Conservation (phyloP, 352 stramenopile genomes). For the Lagenidium giganteum region DNA sequence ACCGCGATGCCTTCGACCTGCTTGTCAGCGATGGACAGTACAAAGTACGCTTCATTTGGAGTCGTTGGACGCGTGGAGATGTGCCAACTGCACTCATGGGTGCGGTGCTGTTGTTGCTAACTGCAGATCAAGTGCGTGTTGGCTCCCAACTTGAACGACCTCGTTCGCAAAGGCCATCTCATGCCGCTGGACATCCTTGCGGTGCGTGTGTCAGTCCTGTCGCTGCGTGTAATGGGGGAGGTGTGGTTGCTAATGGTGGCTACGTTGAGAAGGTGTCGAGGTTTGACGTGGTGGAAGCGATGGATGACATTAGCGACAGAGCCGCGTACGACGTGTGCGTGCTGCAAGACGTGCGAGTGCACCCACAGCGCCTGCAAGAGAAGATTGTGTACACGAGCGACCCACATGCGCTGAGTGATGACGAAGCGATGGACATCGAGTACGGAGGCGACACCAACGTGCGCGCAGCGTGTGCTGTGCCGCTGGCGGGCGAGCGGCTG, state of each 20-base stretch:
- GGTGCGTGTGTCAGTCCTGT: slow-evolving; percentile 21
- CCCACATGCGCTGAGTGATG: background rate
- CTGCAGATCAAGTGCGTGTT: slow-evolving; percentile 41
- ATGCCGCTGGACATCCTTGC: slow-evolving; percentile 24
- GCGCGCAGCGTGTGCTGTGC: slow-evolving; percentile 39
- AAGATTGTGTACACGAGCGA: too few relatives aligned
- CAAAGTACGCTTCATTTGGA: slow-evolving; percentile 33
- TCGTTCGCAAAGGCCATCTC: slow-evolving; percentile 36
- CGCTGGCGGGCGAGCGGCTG: slow-evolving; percentile 30
- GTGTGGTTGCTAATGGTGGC: background rate
- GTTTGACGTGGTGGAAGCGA: slow-evolving; percentile 22
- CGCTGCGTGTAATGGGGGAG: too few relatives aligned
- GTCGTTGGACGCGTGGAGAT: too few relatives aligned
- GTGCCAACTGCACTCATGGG: too few relatives aligned
- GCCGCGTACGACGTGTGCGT: slow-evolving; percentile 12
- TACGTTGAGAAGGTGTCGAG: slow-evolving; percentile 17
- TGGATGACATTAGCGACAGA: background rate
- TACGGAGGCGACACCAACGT: too few relatives aligned
- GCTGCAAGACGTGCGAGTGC: slow-evolving; percentile 10
- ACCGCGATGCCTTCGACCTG: slow-evolving; percentile 51
- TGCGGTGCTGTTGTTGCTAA: background rate
- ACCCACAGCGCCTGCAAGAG: background rate
- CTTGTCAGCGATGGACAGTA: slow-evolving; percentile 51
- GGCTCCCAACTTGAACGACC: slow-evolving; percentile 22
- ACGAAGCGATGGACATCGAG: background rate